phyloP scores from a whole-genome alignment of 257 asterid genomes.

The Capsicum pubescens region DNA sequence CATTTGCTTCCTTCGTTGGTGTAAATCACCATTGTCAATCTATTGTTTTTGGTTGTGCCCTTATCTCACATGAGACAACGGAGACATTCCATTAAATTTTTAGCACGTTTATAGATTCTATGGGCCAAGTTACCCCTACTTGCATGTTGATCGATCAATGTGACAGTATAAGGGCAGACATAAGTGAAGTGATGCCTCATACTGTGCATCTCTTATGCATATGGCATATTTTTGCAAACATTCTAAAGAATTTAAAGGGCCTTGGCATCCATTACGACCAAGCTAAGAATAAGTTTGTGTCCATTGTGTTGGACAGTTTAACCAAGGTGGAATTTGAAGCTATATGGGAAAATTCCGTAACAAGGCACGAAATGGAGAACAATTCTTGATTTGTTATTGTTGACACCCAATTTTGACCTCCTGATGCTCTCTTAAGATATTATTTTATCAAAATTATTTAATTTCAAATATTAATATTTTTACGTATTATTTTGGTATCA shows the following conservation, averaged over 20 bases:
- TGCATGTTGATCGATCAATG: background rate
- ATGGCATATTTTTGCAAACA: background rate
- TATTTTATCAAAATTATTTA: too few relatives aligned
- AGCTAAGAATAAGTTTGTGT: background rate
- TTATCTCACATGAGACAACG: background rate
- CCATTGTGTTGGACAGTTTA: too few relatives aligned
- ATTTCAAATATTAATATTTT: too few relatives aligned
- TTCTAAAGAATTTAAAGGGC: too few relatives aligned
- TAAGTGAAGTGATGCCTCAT: background rate
- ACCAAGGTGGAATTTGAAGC: background rate
- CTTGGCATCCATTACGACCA: too few relatives aligned
- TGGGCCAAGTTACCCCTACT: background rate
- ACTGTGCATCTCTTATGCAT: background rate
- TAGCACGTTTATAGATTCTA: background rate
- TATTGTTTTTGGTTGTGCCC: background rate
- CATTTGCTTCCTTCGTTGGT: conserved; percentile 20
- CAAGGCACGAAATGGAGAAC: background rate
- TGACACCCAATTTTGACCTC: too few relatives aligned
- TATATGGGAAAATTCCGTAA: background rate
- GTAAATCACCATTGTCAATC: conserved; percentile 24
- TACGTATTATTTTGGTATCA: too few relatives aligned
- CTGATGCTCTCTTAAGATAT: too few relatives aligned
- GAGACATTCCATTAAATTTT: background rate
- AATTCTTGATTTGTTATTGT: too few relatives aligned
- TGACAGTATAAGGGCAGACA: background rate